Evolutionary conservation across 768 basidiomycete genomes (phyloP).

Genomic region (Leccinum disarticulatum): DNA sequence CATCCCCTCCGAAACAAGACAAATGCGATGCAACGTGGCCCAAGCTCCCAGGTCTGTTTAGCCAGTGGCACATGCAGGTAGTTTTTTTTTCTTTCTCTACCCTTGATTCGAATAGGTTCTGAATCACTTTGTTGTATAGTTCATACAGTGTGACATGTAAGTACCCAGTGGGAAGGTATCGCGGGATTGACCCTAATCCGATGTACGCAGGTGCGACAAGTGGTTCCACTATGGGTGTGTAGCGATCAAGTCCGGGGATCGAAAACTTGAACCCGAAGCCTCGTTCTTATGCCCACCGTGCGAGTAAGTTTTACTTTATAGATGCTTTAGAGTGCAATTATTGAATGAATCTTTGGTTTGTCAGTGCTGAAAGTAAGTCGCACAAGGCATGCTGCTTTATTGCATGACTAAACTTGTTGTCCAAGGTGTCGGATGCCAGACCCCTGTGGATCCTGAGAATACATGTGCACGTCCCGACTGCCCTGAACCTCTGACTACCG

Average conservation of each 20-base stretch:
- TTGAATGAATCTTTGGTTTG: background rate
- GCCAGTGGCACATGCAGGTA: slow-evolving; percentile 28
- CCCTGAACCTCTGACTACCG: slow-evolving; percentile 9
- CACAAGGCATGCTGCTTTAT: background rate
- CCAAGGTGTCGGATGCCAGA: slow-evolving; percentile 19
- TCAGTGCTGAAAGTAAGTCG: slow-evolving; percentile 16
- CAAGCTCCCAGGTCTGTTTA: slow-evolving; percentile 6
- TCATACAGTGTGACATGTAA: slow-evolving; percentile 37
- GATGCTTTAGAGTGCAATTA: background rate
- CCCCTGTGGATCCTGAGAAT: slow-evolving; percentile 6
- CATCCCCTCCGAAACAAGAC: slow-evolving; percentile 2
- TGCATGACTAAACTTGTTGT: background rate
- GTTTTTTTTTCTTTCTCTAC: background rate
- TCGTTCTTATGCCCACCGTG: slow-evolving; percentile 48
- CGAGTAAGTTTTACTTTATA: slow-evolving; percentile 17
- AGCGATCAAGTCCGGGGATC: slow-evolving; percentile 39
- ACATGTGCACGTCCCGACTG: slow-evolving; percentile 25
- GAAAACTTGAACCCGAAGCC: slow-evolving; percentile 31
- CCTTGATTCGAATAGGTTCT: background rate
- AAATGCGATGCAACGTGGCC: slow-evolving; percentile 16
- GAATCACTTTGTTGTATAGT: slow-evolving; percentile 15
- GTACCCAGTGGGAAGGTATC: slow-evolving; percentile 1
- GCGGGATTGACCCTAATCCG: background rate
- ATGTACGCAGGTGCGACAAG: slow-evolving; percentile 34
- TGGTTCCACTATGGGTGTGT: slow-evolving; percentile 59